Percentiles rank a stretch among this genome's conserved stretches.
Conservation (phyloP, 129 eudicot genomes). For the Oenanthe sinensis region DNA sequence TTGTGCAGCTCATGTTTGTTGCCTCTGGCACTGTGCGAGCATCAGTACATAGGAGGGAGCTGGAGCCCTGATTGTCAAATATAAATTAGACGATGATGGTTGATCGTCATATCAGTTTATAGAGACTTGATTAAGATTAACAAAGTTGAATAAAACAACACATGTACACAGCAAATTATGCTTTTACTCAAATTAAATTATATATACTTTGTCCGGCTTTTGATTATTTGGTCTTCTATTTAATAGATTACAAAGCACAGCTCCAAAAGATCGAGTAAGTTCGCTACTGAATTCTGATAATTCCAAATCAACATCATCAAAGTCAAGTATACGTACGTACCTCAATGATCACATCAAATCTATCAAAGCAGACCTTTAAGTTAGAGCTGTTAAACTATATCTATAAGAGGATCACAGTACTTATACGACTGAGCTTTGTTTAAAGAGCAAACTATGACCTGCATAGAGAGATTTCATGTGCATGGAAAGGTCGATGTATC, state of each 20-base stretch:
- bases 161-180: not conserved
- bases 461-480: not conserved
- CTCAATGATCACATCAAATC: not conserved
- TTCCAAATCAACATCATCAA: not conserved
- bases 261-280: not conserved
- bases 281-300: not conserved
- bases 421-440: not conserved
- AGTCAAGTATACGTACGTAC: conserved; percentile 5
- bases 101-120: not conserved
- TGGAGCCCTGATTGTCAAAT: not conserved
- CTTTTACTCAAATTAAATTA: not conserved
- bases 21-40: conserved; percentile 1
- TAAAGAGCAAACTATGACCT: conserved; percentile 3
- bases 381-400: conserved; percentile 7
- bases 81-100: not conserved
- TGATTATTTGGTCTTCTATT: not conserved
- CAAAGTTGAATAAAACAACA: not conserved
- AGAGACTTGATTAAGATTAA: not conserved
- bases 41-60: not conserved
- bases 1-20: not conserved
- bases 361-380: conserved; percentile 8
- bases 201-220: not conserved
- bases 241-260: not conserved
- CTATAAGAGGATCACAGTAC: not conserved
- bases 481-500: not conserved